phyloP scores from a whole-genome alignment of 2,329 filamentous ascomycete species.

The Dothideomycetidae sp. region DNA sequence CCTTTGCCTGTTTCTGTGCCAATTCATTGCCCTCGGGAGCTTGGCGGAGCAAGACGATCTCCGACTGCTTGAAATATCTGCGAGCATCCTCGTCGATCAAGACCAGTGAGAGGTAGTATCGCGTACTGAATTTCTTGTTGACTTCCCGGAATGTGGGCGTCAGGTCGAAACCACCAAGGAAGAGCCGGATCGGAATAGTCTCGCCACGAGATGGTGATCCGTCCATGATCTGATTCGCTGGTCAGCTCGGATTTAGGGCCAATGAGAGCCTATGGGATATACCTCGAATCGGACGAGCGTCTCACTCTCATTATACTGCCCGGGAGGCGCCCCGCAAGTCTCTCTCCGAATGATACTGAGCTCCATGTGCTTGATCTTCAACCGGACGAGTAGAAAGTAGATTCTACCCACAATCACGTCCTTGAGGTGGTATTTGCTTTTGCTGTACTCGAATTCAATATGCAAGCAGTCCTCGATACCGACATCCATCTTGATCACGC shows the following conservation, averaged over 20 bases:
- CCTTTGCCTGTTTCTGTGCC: conserved; percentile 34
- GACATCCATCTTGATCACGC: conserved; percentile 99
- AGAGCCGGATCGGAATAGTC: conserved; percentile 91
- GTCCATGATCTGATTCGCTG: conserved; percentile 75
- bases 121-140: conserved; percentile 98
- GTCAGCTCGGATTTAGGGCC: conserved; percentile 12
- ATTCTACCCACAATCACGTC: conserved; percentile 97
- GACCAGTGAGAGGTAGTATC: conserved; percentile 93
- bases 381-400: conserved; percentile 88
- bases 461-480: conserved; percentile 98
- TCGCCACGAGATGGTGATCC: conserved; percentile 89
- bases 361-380: conserved; percentile 99
- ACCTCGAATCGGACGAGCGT: conserved; percentile 93
- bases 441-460: conserved; percentile 99
- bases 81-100: conserved; percentile 56
- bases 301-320: conserved; percentile 99
- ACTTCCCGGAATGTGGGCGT: conserved; percentile 98
- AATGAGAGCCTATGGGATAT: conserved; percentile 16
- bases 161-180: conserved; percentile 92
- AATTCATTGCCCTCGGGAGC: conserved; percentile 36
- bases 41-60: conserved; percentile 92
- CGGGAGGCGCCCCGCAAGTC: conserved; percentile 89
- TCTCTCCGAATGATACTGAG: conserved; percentile 92
- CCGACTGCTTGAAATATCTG: conserved; percentile 97
- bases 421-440: conserved; percentile 97